Conservation (phyloP, 129 eudicot species). For the Ambrosia artemisiifolia region DNA sequence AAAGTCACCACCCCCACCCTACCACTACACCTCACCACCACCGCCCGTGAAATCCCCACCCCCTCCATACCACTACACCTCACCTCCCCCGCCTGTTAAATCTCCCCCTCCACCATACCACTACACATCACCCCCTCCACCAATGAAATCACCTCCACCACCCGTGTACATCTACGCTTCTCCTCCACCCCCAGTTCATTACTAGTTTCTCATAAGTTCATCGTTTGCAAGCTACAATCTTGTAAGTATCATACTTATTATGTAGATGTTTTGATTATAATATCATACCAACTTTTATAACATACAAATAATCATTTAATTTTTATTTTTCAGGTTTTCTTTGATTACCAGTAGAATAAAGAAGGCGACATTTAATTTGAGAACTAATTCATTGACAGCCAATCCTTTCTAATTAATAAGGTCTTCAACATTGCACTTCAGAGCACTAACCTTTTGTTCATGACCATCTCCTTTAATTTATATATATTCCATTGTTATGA, state of each 20-base stretch:
- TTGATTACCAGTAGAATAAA: slow-evolving; percentile 20
- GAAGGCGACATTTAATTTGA: slow-evolving; percentile 28
- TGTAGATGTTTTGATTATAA: background rate
- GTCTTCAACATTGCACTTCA: slow-evolving; percentile 24
- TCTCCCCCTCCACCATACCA: slow-evolving; percentile 30
- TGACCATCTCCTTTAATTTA: slow-evolving; percentile 14
- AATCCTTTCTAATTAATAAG: slow-evolving; percentile 26
- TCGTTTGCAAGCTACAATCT: background rate
- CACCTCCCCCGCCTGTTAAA: slow-evolving; percentile 19
- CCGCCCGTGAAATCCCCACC: slow-evolving; percentile 22
- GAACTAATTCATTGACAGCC: slow-evolving; percentile 18
- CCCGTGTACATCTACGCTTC: slow-evolving; percentile 29
- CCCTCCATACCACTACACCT: slow-evolving; percentile 21
- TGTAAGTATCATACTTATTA: slow-evolving; percentile 7
- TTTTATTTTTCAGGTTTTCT: slow-evolving; percentile 20
- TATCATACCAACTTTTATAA: background rate
- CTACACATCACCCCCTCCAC: slow-evolving; percentile 34
- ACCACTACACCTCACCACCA: slow-evolving; percentile 22
- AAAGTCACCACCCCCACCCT: slow-evolving; percentile 32
- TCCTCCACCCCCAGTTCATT: slow-evolving; percentile 34
- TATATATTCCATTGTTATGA: background rate
- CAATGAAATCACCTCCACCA: slow-evolving; percentile 27
- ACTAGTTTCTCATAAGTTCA: slow-evolving; percentile 15
- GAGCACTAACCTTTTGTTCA: background rate
- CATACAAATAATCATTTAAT: background rate